Conservation (phyloP, 2,329 filamentous ascomycete genomes). For the Penicillium decumbens region DNA sequence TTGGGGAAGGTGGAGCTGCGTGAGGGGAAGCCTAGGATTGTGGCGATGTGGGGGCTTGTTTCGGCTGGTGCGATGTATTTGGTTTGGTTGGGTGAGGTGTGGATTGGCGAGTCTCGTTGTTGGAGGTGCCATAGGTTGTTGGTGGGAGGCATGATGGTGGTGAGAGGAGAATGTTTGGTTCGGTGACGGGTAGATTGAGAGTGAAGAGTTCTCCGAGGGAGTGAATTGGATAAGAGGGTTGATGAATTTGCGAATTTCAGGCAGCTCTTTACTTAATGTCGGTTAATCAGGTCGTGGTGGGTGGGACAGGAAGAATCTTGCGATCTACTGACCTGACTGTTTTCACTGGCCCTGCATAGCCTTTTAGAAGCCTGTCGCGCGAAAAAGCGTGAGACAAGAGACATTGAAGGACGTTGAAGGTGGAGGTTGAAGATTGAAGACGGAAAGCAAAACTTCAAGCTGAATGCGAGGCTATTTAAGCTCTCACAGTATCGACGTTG, state of each 20-base stretch:
- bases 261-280: not conserved
- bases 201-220: not conserved
- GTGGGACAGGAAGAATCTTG: not conserved
- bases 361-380: not conserved
- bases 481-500: not conserved
- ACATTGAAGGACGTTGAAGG: not conserved
- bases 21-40: constrained; percentile 28
- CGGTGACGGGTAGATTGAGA: not conserved
- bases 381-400: not conserved
- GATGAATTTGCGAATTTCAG: not conserved
- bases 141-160: constrained; percentile 11
- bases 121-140: constrained; percentile 10
- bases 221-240: not conserved
- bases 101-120: not conserved
- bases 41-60: constrained; percentile 24
- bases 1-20: constrained; percentile 19
- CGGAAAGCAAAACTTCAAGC: not conserved
- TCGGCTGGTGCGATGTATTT: constrained; percentile 18
- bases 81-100: constrained; percentile 12
- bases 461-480: not conserved
- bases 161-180: not conserved
- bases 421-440: no score
- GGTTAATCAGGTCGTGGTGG: not conserved
- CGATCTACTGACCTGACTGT: not conserved
- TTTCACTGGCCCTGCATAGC: not conserved